Evolutionary conservation across 2,329 filamentous ascomycete species (phyloP).

Genomic region (Raffaelea deltoideospora): DNA sequence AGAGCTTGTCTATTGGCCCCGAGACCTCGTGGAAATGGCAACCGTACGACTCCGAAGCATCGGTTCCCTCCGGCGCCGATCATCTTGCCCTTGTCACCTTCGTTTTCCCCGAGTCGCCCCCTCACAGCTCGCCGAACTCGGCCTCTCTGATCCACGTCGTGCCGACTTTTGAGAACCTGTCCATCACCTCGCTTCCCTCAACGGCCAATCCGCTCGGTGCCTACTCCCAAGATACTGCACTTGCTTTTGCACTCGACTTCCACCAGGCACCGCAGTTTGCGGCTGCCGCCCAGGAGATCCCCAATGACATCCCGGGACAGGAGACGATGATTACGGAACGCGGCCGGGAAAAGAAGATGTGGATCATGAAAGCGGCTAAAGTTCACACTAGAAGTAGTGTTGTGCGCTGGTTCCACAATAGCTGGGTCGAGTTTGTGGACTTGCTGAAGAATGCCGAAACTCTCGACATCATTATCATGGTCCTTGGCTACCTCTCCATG

Average conservation of each 20-base stretch:
- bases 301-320: slow-evolving; percentile 43
- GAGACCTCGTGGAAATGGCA: slow-evolving; percentile 89
- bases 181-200: slow-evolving; percentile 57
- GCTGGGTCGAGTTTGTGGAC: slow-evolving; percentile 75
- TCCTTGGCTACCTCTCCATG: slow-evolving; percentile 91
- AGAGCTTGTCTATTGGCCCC: slow-evolving; percentile 54
- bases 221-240: slow-evolving; percentile 71
- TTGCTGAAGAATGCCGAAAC: slow-evolving; percentile 78
- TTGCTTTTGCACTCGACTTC: slow-evolving; percentile 71
- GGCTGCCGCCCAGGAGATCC: slow-evolving; percentile 64
- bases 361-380: slow-evolving; percentile 89
- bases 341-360: slow-evolving; percentile 65
- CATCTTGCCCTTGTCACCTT: slow-evolving; percentile 77
- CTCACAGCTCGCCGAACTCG: slow-evolving; percentile 49
- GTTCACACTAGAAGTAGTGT: slow-evolving; percentile 47
- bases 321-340: slow-evolving; percentile 27
- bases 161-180: slow-evolving; percentile 59
- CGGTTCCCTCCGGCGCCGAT: slow-evolving; percentile 30
- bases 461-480: slow-evolving; percentile 94
- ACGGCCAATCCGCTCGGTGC: slow-evolving; percentile 74
- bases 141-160: slow-evolving; percentile 54
- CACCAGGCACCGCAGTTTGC: slow-evolving; percentile 63
- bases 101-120: slow-evolving; percentile 71
- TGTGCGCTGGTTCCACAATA: slow-evolving; percentile 57
- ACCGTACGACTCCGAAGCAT: slow-evolving; percentile 34